Conservation (phyloP, 192 early-diverging fungal genomes). For the Coemansia sp. region DNA sequence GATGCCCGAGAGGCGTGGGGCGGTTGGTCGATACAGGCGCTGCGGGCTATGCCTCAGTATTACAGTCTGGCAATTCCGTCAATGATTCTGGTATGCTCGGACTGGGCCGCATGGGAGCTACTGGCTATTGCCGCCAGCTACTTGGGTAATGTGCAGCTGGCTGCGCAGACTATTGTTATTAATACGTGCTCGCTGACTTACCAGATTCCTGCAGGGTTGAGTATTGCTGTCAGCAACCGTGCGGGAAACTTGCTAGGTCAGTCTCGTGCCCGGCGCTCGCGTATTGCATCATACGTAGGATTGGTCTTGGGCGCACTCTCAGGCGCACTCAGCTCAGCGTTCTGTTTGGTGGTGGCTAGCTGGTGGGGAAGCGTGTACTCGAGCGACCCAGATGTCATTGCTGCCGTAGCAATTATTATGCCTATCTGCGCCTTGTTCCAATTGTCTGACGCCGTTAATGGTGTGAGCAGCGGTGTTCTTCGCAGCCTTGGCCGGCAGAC, state of each 20-base stretch:
- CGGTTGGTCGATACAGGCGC: conserved; percentile 57
- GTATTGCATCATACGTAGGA: conserved; percentile 33
- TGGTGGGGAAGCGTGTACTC: conserved; percentile 62
- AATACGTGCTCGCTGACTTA: conserved; percentile 55
- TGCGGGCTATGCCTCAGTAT: conserved; percentile 52
- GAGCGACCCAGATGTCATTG: conserved; percentile 65
- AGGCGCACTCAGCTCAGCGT: conserved; percentile 16
- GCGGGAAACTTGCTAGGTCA: conserved; percentile 56
- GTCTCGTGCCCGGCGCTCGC: conserved; percentile 36
- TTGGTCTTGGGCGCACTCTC: conserved; percentile 13
- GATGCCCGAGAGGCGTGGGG: conserved; percentile 65
- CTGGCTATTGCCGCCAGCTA: conserved; percentile 54
- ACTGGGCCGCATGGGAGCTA: conserved; percentile 59
- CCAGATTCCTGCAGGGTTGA: conserved; percentile 56
- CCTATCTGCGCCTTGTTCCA: conserved; percentile 75
- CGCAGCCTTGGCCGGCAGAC: conserved; percentile 56
- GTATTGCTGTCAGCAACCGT: conserved; percentile 54
- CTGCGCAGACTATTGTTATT: conserved; percentile 58
- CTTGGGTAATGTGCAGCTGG: conserved; percentile 56
- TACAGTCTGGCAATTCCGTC: conserved; percentile 67
- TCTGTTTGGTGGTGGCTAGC: conserved; percentile 19
- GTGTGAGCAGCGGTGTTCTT: conserved; percentile 60
- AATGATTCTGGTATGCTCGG: conserved; percentile 67
- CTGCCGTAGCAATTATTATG: conserved; percentile 67
- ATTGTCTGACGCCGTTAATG: conserved; percentile 58